Evolutionary conservation across 2,329 filamentous ascomycete genomes (phyloP), one percentile per base, ranked within the genome.

Genomic region (Alternaria sp.): DNA sequence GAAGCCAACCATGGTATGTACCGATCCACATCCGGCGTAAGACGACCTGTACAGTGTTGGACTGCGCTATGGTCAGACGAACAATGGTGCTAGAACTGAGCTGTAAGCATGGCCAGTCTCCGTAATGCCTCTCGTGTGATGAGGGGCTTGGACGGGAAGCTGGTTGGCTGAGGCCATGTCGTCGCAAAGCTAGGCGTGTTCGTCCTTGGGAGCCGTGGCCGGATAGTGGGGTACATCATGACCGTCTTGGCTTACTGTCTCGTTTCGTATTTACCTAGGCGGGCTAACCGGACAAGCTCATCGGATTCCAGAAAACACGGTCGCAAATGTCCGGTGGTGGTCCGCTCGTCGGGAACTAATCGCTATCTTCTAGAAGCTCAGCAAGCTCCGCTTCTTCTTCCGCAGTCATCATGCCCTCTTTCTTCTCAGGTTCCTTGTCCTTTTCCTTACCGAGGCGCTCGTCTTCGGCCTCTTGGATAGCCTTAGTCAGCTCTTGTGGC

Each of bases 341-440:
- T 64, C 65, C 61, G 66, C 63, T 67, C 64, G 67, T 65, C 63
- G 51, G 46, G 59, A 60, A 61, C 69, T 73, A 77, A 44, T 92
- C 89, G 68, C 87, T 85, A 64, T 92, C 90, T 58, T 90, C 92
- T 92, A 99, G 92, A 76, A 99, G 81, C 66, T 94, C 95, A 14
- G 93, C 94, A 66, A 99, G 83, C 78, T 98, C 95, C 5, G 91
- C 90, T 79, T 98, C 94, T 78, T 99, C 95, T 70, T 98, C 94
- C 12, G 88, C 90, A 5, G 93, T 97, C 79, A 97, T 81, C 73
- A 89, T 62, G 40, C 82, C 76, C 6, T 83, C 81, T 55, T 85
- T 85, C 54, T 81, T 81, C 64, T 76, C 76, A 65, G 80, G 81
- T 34, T 78, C 78, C 56, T 67, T 74, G 59, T 82, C 78, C 30